Evolutionary conservation across 352 stramenopile genomes (phyloP), one percentile per base, ranked within the genome.

Genomic region (Globisporangium takayamanum): DNA sequence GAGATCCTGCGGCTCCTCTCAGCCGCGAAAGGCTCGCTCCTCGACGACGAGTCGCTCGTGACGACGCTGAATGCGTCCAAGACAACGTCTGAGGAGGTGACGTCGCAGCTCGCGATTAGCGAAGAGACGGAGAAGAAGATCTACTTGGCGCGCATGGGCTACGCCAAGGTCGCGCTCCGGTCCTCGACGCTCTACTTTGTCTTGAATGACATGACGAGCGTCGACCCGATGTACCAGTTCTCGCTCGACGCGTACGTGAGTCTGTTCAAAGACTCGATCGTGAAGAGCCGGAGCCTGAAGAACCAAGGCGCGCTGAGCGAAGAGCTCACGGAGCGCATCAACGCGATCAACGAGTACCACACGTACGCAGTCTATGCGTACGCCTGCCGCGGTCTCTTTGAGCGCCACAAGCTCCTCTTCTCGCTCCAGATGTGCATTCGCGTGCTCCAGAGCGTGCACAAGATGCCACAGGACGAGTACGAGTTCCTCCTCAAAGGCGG

Each of bases 191-290:
- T 97, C 0, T 99, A 98, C 61, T 99, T 99, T 66, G 92, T 98
- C 12, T 63, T 99, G 12, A 97, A 98, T 53, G 94, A 98, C 62
- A 92, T 99, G 78, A 88, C 87, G 11, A 89, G 78, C 30, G 91
- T 99, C 1, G 95, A 99, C 51, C 88, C 94, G 7, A 99, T 98
- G 95, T 99, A 99, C 71, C 93, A 98, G 65, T 98, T 98, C 62
- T 97, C 88, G 8, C 72, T 99, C 15, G 95, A 98, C 48, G 85
- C 89, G 1, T 99, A 98, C 61, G 84, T 97, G 18, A 87, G 92
- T 26, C 67, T 99, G 26, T 99, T 99, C 69, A 91, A 97, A 46
- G 75, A 95, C 37, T 98, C 88, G 20, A 97, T 99, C 50, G 68
- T 94, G 15, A 92, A 89, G 55, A 90, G 76, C 22, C 80, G 86